Base-by-base conservation (phyloP, 495 filamentous ascomycete species). In the Aspergillus homomorphus region DNA sequence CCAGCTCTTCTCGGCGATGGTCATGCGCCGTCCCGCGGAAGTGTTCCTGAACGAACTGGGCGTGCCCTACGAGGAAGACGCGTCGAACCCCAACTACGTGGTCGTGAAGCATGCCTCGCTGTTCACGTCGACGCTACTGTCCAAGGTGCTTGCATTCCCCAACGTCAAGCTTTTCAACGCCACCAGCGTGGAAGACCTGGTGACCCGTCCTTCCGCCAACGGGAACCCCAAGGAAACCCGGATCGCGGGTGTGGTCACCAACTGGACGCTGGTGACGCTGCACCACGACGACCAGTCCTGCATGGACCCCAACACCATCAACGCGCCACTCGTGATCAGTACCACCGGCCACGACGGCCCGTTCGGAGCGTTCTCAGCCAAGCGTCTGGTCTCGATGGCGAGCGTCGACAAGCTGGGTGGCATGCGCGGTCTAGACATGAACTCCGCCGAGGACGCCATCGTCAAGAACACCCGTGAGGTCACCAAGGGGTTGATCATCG, bases 131-230 rank as follows among this genome's bases (percentile, higher is more conserved):
- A 95, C 91, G 18, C 79, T 96, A 54, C 72, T 96, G 64, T 86
- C 86, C 56, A 86, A 86, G 71, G 91, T 96, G 16, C 78, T 96
- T 41, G 62, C 78, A 21, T 90, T 91, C 80, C 88, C 89, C 56
- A 96, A 96, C 74, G 82, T 96, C 72, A 96, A 96, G 83, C 84
- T 96, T 62, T 96, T 96, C 84, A 96, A 96, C 67, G 91, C 91
- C 45, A 96, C 91, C 43, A 78, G 86, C 22, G 91, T 96, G 42
- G 91, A 96, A 74, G 91, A 96, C 71, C 77, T 96, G 64, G 92
- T 95, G 73, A 95, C 91, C 21, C 87, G 90, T 28, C 80, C 76
- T 4, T 61, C 71, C 52, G 62, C 67, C 33, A 66, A 71, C 45
- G 70, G 70, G 54, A 66, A 61, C 63, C 58, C 61, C 14, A 80